phyloP scores from a whole-genome alignment of 805 yeast genomes.

The Jamesozyma rosinii region DNA sequence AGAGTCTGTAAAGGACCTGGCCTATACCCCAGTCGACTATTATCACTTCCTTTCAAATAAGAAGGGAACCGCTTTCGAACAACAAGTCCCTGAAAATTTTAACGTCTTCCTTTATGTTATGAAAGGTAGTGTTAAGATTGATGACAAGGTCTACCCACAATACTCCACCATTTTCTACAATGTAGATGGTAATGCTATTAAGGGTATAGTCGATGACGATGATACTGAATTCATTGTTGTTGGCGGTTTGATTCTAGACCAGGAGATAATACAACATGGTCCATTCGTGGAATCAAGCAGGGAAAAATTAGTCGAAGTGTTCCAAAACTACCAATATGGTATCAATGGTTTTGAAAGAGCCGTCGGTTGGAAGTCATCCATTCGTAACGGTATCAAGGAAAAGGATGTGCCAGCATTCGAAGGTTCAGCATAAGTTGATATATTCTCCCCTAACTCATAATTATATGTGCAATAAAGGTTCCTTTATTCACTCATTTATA shows the following conservation, averaged over 20 bases:
- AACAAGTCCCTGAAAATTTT: constrained; percentile 49
- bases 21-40: constrained; percentile 72
- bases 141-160: constrained; percentile 36
- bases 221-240: constrained; percentile 59
- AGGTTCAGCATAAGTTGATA: neutral
- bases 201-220: constrained; percentile 40
- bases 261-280: constrained; percentile 79
- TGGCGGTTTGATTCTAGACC: constrained; percentile 68
- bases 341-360: constrained; percentile 64
- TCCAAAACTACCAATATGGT: constrained; percentile 60
- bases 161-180: constrained; percentile 55
- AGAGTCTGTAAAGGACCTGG: constrained; percentile 63
- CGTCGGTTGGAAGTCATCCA: constrained; percentile 44
- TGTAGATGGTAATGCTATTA: constrained; percentile 54
- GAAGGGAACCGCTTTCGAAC: constrained; percentile 50
- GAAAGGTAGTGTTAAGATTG: constrained; percentile 48
- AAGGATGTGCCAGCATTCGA: constrained; percentile 9
- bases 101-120: constrained; percentile 63
- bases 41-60: constrained; percentile 58
- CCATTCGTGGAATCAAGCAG: constrained; percentile 76
- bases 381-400: constrained; percentile 29
- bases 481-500: neutral
- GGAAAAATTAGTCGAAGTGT: constrained; percentile 59
- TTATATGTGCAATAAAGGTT: neutral
- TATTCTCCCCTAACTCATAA: neutral